Evolutionary conservation across 2,329 filamentous ascomycete genomes (phyloP), one percentile per base, ranked within the genome.

Genomic region (Colletotrichum graminicola): DNA sequence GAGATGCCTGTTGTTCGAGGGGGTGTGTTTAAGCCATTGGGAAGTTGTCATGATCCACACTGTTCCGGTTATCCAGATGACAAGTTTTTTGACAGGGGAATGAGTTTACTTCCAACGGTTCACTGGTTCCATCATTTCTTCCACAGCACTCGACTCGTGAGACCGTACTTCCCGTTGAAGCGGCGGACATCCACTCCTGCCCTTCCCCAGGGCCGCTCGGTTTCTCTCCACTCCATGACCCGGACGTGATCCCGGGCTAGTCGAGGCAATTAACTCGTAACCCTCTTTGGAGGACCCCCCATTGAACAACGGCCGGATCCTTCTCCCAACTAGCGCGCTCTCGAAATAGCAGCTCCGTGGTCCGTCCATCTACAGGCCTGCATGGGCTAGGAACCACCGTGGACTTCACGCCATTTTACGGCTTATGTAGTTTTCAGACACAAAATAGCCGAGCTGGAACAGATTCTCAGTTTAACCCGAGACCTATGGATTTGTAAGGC

Each of bases 131-230:
- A 29, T 54, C 49, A 21, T 60, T 49, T 26, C 26, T 49, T 54
- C 56, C 49, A n/a, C 29, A 21, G 49, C 23, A 41, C 41, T 55
- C 52, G 47, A 43, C 29, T 43, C 36, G 68, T 68, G 65, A 54
- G 45, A 34, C 59, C 23, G 23, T 39, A 23, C 56, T 10, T 32
- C 47, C 14, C 26, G 29, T 51, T 65, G 65, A 69, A 60, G 43
- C 32, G 47, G 69, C 59, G 65, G 69, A 69, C 59, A 60, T 34
- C 54, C 55, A 47, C 39, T 39, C 39, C 34, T 45, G 57, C 57
- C 64, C 61, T 54, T 71, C 65, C 43, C 57, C 36, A 55, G 47
- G 54, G 36, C 43, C 54, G 39, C 52, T 72, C 69, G 47, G 65
- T 5, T 26, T 64, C 26, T 14, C 47, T 47, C 18, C 39, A 29